phyloP scores from a whole-genome alignment of 2,329 filamentous ascomycete genomes.

The Knufia petricola region DNA sequence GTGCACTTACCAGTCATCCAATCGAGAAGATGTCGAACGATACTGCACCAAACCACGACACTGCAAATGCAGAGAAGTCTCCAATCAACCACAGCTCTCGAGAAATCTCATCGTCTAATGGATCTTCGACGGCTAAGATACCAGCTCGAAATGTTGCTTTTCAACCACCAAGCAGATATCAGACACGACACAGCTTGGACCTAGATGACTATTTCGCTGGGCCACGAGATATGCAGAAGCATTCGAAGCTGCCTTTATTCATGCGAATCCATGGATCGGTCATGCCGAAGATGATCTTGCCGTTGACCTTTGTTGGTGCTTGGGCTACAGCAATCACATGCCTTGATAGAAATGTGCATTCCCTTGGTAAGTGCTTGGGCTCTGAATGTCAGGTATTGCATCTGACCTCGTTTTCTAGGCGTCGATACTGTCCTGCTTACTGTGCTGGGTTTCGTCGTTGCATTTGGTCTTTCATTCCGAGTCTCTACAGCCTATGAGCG shows the following conservation, averaged over 20 bases:
- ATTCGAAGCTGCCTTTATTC: constrained; percentile 69
- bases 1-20: no score
- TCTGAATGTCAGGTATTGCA: constrained; percentile 15
- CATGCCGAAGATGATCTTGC: constrained; percentile 63
- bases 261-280: constrained; percentile 68
- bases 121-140: constrained; percentile 9
- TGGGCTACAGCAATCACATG: constrained; percentile 60
- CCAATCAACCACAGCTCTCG: not conserved
- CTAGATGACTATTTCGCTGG: constrained; percentile 52
- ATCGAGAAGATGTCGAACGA: no score
- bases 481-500: constrained; percentile 68
- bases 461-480: constrained; percentile 67
- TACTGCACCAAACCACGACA: not conserved
- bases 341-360: constrained; percentile 40
- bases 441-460: constrained; percentile 71
- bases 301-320: constrained; percentile 49
- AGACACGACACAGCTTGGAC: constrained; percentile 35
- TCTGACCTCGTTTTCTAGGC: constrained; percentile 30
- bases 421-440: constrained; percentile 63
- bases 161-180: constrained; percentile 1
- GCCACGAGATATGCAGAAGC: constrained; percentile 59
- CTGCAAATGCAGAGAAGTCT: not conserved
- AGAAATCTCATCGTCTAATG: constrained; percentile 15
- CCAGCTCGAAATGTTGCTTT: constrained; percentile 4
- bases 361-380: constrained; percentile 22